Evolutionary conservation across 257 asterid genomes (phyloP).

Genomic region (Nicotiana undulata): DNA sequence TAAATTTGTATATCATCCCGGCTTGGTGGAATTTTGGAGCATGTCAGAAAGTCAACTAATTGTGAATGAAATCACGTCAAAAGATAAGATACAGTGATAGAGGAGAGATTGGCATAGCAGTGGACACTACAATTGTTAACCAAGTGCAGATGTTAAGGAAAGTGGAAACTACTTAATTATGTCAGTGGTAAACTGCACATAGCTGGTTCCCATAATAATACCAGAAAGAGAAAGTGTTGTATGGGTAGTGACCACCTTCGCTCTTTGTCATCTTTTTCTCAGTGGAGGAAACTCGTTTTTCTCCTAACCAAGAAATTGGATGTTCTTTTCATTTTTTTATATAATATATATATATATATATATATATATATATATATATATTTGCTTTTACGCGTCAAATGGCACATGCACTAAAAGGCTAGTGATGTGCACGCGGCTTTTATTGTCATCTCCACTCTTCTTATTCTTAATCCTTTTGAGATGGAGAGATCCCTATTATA

Average conservation of each 20-base stretch:
- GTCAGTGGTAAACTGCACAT: not conserved
- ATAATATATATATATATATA: too few relatives aligned
- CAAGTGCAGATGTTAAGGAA: not conserved
- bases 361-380: too few relatives aligned
- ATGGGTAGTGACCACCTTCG: not conserved
- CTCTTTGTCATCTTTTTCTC: not conserved
- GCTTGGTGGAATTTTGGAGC: too few relatives aligned
- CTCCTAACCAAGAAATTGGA: not conserved
- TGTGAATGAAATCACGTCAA: too few relatives aligned
- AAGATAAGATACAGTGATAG: too few relatives aligned
- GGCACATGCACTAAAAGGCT: not conserved
- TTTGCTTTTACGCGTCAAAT: not conserved
- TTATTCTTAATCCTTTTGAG: not conserved
- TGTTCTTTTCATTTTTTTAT: too few relatives aligned
- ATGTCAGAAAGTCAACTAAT: too few relatives aligned
- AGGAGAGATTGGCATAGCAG: not conserved
- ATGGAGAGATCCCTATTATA: too few relatives aligned
- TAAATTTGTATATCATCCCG: fast-evolving
- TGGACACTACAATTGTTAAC: not conserved
- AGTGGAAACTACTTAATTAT: not conserved
- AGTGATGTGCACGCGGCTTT: not conserved
- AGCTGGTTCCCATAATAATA: not conserved
- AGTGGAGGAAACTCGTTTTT: not conserved
- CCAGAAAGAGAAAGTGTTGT: not conserved
- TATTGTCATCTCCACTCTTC: not conserved